These are phyloP conservation scores for Phytophthora hibernalis DNA, from an alignment of 352 stramenopile genomes.

Conservation along the genomic window DNA sequence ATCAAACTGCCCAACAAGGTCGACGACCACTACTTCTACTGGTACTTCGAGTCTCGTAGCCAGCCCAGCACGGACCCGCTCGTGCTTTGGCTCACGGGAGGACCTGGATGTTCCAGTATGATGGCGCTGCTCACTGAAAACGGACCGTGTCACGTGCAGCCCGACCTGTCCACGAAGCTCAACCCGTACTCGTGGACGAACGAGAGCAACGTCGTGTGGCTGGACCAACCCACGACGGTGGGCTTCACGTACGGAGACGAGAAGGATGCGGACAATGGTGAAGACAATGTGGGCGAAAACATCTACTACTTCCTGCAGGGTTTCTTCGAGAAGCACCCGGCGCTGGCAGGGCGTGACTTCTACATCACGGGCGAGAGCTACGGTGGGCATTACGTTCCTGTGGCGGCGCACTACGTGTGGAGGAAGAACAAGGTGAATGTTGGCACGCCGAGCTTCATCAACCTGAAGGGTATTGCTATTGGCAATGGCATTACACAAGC, in stretches of 20 bases:
- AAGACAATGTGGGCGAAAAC: conserved; percentile 68
- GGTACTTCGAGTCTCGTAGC: conserved; percentile 70
- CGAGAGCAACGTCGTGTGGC: conserved; percentile 70
- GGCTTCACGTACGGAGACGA: conserved; percentile 60
- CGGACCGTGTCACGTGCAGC: conserved; percentile 61
- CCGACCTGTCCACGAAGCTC: conserved; percentile 50
- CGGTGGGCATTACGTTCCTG: conserved; percentile 71
- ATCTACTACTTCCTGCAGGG: conserved; percentile 76
- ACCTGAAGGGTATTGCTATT: conserved; percentile 59
- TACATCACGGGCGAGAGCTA: conserved; percentile 82
- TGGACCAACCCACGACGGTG: conserved; percentile 69
- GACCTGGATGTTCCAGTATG: conserved; percentile 67
- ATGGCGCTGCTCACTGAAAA: conserved; percentile 73
- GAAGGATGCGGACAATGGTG: conserved; percentile 48
- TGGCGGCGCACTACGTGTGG: conserved; percentile 61
- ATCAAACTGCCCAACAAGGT: conserved; percentile 70
- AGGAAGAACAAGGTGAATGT: conserved; percentile 50
- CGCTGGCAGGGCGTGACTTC: conserved; percentile 59
- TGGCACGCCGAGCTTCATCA: conserved; percentile 35
- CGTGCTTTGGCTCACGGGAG: conserved; percentile 72
- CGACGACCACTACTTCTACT: conserved; percentile 82
- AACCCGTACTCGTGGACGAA: conserved; percentile 76
- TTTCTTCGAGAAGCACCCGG: conserved; percentile 67
- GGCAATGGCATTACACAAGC: conserved; percentile 66
- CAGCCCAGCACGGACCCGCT: conserved; percentile 57